Evolutionary conservation across 202 grass and related monocot genomes (phyloP).

Genomic region (Musa balbisiana): DNA sequence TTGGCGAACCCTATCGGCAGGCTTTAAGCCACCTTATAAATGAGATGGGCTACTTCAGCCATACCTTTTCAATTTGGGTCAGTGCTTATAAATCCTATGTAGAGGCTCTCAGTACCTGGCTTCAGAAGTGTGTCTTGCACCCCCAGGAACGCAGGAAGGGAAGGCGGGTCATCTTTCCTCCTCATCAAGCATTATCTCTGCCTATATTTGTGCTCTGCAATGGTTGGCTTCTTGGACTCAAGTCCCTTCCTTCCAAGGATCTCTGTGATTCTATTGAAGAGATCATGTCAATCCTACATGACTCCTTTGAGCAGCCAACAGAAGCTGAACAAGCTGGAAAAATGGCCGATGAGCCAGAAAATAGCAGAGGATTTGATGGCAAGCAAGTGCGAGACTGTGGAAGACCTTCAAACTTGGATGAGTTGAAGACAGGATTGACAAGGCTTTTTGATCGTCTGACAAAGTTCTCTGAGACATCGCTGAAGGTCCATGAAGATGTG

Average conservation of each 20-base stretch:
- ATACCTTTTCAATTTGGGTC: constrained; percentile 57
- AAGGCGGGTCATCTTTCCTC: constrained; percentile 53
- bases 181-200: constrained; percentile 64
- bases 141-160: constrained; percentile 44
- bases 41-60: constrained; percentile 53
- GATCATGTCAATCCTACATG: constrained; percentile 30
- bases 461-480: constrained; percentile 55
- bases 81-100: constrained; percentile 51
- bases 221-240: constrained; percentile 44
- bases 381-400: constrained; percentile 18
- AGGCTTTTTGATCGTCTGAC: constrained; percentile 55
- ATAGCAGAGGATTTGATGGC: neutral
- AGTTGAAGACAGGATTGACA: constrained; percentile 43
- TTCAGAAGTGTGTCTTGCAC: constrained; percentile 88
- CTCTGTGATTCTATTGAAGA: constrained; percentile 45
- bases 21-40: constrained; percentile 41
- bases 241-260: constrained; percentile 45
- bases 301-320: constrained; percentile 34
- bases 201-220: constrained; percentile 77
- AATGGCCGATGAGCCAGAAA: constrained; percentile 30
- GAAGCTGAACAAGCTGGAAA: constrained; percentile 9
- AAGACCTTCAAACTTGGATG: constrained; percentile 24
- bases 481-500: constrained; percentile 70
- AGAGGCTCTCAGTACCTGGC: constrained; percentile 55
- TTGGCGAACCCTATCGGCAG: constrained; percentile 38